Evolutionary conservation across 1,284 basidiomycete species (phyloP).

Genomic region (Apiotrichum veenhuisii): DNA sequence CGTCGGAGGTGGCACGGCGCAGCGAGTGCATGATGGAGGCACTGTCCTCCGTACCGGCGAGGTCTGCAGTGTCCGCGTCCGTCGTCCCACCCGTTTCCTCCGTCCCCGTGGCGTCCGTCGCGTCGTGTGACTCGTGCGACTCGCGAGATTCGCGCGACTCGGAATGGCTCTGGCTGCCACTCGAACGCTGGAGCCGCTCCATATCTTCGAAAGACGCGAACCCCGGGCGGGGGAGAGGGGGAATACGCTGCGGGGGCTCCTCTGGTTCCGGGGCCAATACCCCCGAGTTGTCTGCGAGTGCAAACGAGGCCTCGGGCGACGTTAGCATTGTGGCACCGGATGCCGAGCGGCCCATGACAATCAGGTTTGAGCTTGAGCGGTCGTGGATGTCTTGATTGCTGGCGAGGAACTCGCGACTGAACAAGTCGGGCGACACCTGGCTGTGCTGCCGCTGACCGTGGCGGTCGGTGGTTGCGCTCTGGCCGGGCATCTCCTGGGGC

Average conservation of each 20-base stretch:
- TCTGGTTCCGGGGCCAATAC: not conserved
- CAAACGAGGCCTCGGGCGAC: not conserved
- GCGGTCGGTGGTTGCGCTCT: not conserved
- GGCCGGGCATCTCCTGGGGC: not conserved
- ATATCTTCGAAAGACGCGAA: not conserved
- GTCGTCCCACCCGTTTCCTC: too few species aligned
- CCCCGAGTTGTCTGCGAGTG: not conserved
- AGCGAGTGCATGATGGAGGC: not conserved
- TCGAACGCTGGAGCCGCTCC: not conserved
- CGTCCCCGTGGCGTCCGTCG: too few species aligned
- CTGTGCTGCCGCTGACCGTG: not conserved
- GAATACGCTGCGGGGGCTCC: not conserved
- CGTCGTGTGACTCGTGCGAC: too few species aligned
- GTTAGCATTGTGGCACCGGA: too few species aligned
- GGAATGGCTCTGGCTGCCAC: not conserved
- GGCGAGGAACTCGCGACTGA: not conserved
- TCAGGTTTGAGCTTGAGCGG: not conserved
- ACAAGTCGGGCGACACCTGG: conserved; percentile 1
- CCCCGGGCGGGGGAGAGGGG: not conserved
- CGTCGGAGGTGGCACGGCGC: not conserved
- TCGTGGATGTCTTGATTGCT: not conserved
- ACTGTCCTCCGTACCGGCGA: not conserved
- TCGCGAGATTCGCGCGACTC: too few species aligned
- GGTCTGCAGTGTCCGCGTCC: too few species aligned
- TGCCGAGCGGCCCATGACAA: too few species aligned